These are phyloP conservation scores for Solanum infundibuliforme DNA, from an alignment of 257 asterid genomes.

Conservation along the genomic window DNA sequence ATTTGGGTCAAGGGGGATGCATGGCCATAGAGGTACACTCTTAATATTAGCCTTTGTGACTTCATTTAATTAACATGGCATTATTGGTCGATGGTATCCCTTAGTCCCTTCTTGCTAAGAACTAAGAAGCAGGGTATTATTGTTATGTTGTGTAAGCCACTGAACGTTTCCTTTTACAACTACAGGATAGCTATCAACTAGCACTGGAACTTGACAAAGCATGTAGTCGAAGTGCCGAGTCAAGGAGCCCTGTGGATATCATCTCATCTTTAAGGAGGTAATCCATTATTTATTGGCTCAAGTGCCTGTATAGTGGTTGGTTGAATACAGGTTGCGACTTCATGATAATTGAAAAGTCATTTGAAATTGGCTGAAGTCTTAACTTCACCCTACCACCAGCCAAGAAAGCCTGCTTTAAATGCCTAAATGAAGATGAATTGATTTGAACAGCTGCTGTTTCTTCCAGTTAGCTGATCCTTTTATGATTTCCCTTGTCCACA, in stretches of 20 bases:
- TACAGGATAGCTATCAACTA: constrained; percentile 85
- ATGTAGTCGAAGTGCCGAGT: constrained; percentile 30
- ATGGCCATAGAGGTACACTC: constrained; percentile 94
- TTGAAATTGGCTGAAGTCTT: neutral
- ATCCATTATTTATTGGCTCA: neutral
- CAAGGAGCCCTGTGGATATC: constrained; percentile 47
- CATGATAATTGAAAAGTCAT: neutral
- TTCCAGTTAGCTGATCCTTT: neutral
- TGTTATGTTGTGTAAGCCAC: neutral
- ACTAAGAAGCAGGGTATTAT: neutral
- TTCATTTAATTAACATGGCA: neutral
- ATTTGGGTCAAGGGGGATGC: constrained; percentile 99
- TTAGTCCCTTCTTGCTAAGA: neutral
- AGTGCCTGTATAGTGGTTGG: neutral
- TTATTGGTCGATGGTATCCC: neutral
- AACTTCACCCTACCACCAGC: neutral
- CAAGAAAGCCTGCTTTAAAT: neutral
- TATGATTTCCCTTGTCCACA: constrained; percentile 17
- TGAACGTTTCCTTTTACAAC: neutral
- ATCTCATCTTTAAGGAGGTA: constrained; percentile 60
- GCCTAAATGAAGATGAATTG: neutral
- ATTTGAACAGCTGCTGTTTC: neutral
- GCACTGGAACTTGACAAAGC: constrained; percentile 80
- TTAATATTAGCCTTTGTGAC: neutral
- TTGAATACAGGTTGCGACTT: neutral